Percentiles rank a stretch among this genome's conserved stretches.
phyloP scores from a whole-genome alignment of 805 yeast species.

The Lipomyces spencermartinsiae region DNA sequence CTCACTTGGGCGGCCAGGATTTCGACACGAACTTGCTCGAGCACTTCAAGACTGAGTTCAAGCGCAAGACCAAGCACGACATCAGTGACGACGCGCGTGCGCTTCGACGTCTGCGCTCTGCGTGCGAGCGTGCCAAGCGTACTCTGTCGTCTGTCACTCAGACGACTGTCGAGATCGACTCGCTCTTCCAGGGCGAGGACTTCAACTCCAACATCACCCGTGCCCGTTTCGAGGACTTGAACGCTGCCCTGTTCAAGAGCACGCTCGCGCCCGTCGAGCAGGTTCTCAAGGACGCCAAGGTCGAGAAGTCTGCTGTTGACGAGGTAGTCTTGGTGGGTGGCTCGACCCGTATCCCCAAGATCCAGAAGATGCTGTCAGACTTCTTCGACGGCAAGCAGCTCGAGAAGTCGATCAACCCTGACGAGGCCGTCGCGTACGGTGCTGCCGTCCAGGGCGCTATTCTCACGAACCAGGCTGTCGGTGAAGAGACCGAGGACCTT shows the following conservation, averaged over 20 bases:
- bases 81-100: slow-evolving; percentile 92
- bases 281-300: slow-evolving; percentile 90
- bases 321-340: slow-evolving; percentile 98
- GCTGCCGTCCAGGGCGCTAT: slow-evolving; percentile 99
- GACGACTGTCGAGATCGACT: slow-evolving; percentile 96
- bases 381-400: slow-evolving; percentile 96
- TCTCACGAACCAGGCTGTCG: slow-evolving; percentile 88
- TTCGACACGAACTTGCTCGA: slow-evolving; percentile 95
- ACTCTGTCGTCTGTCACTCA: slow-evolving; percentile 95
- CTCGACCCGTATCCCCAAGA: slow-evolving; percentile 98
- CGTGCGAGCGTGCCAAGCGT: slow-evolving; percentile 99
- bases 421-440: slow-evolving; percentile 99
- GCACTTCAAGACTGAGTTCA: slow-evolving; percentile 92
- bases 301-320: slow-evolving; percentile 82
- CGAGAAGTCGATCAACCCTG: slow-evolving; percentile 97
- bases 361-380: slow-evolving; percentile 91
- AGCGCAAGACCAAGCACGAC: slow-evolving; percentile 93
- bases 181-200: slow-evolving; percentile 93
- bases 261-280: slow-evolving; percentile 94
- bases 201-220: slow-evolving; percentile 92
- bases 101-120: slow-evolving; percentile 96
- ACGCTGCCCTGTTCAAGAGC: slow-evolving; percentile 90
- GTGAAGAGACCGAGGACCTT: slow-evolving; percentile 93
- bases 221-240: slow-evolving; percentile 97
- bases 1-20: slow-evolving; percentile 99